Conservation (phyloP, 345 rosid genomes). For the Citrus mangshanensis region DNA sequence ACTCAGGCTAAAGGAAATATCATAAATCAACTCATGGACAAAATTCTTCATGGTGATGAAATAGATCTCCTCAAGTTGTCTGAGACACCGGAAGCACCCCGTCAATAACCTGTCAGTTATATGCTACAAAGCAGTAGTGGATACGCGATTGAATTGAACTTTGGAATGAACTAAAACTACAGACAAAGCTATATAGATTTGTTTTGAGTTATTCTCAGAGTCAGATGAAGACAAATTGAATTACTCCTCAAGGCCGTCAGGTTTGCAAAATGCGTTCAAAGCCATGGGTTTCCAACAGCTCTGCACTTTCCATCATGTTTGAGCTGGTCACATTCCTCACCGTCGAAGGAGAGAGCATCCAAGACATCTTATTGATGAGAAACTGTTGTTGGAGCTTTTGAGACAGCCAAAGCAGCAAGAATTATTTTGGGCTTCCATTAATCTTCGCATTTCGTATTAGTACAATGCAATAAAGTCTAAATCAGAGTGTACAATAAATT, state of each 20-base stretch:
- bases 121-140: not conserved
- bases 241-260: too few species aligned
- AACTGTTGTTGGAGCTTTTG: not conserved
- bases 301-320: too few species aligned
- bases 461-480: not conserved
- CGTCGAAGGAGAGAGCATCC: not conserved
- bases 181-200: not conserved
- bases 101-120: not conserved
- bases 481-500: not conserved
- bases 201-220: too few species aligned
- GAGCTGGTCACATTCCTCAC: not conserved
- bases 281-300: too few species aligned
- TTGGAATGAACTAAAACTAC: not conserved
- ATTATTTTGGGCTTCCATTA: not conserved
- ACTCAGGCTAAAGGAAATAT: slow-evolving; percentile 49
- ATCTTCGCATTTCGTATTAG: not conserved
- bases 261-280: too few species aligned
- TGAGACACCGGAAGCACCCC: not conserved
- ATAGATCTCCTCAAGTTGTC: not conserved
- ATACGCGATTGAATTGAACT: not conserved
- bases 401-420: not conserved
- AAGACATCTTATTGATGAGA: not conserved
- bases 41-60: slow-evolving; percentile 24
- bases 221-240: too few species aligned
- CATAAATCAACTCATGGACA: slow-evolving; percentile 38